Conservation (phyloP, 2,329 filamentous ascomycete species). For the Scedosporium dehoogii region DNA sequence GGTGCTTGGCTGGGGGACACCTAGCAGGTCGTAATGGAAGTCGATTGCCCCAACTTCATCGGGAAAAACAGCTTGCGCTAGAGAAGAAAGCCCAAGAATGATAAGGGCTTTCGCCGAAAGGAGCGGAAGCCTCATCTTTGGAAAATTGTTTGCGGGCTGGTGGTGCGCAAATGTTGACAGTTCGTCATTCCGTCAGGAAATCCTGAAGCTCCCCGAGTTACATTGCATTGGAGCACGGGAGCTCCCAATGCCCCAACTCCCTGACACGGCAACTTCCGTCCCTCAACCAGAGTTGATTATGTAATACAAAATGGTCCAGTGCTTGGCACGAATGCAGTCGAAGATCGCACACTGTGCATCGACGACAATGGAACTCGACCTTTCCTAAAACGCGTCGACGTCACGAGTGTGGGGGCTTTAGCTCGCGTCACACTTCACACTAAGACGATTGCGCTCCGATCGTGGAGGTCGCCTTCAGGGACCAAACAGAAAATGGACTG, state of each 20-base stretch:
- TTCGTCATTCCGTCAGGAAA: not conserved
- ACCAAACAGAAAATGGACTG: not conserved
- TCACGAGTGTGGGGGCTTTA: not conserved
- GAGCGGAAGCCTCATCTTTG: constrained; percentile 13
- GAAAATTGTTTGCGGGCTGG: not conserved
- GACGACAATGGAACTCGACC: not conserved
- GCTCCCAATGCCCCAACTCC: constrained; percentile 1
- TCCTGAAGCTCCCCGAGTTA: not conserved
- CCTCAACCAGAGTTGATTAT: not conserved
- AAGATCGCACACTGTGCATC: not conserved
- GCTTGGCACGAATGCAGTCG: too few relatives aligned
- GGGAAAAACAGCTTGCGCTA: constrained; percentile 60
- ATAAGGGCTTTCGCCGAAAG: constrained; percentile 10
- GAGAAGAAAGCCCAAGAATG: constrained; percentile 27
- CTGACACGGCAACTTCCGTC: not conserved
- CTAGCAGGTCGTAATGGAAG: constrained; percentile 85
- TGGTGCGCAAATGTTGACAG: constrained; percentile 1
- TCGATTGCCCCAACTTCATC: constrained; percentile 91
- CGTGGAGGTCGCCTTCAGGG: not conserved
- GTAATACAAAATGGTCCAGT: not conserved
- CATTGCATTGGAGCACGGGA: not conserved
- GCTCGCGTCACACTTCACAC: not conserved
- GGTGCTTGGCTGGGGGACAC: constrained; percentile 67
- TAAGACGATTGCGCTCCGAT: not conserved
- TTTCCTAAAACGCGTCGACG: constrained; percentile 1